Percentiles rank a stretch among this genome's conserved stretches.
Evolutionary conservation across 108 stramenopile species (phyloP).

Genomic region (Nitzschia sp.): DNA sequence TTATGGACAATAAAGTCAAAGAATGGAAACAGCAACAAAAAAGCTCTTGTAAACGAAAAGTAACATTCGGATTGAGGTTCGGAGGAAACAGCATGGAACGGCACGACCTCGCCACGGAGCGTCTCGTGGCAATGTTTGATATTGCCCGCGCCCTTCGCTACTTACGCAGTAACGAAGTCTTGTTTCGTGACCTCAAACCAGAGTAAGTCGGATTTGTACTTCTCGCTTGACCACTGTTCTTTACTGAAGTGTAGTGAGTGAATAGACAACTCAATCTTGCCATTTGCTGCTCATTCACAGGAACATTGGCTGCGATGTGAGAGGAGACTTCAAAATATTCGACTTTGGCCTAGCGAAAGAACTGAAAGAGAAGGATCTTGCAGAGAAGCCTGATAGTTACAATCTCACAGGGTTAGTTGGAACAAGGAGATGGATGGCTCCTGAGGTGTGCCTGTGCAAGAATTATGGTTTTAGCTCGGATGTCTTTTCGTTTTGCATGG

Average conservation of each 20-base stretch:
- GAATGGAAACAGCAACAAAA: constrained; percentile 43
- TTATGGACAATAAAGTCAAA: constrained; percentile 51
- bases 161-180: constrained; percentile 42
- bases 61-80: neutral
- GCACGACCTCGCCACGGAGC: constrained; percentile 7
- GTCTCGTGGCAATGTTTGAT: constrained; percentile 45
- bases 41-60: neutral
- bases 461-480: constrained; percentile 45
- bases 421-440: constrained; percentile 50
- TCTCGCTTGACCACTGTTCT: too few species aligned
- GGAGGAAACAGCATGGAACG: neutral
- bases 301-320: constrained; percentile 65
- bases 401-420: constrained; percentile 33
- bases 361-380: constrained; percentile 38
- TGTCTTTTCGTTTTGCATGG: constrained; percentile 39
- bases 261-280: too few species aligned
- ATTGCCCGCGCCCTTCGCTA: constrained; percentile 58
- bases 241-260: too few species aligned
- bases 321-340: constrained; percentile 57
- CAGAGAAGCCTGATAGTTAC: constrained; percentile 30
- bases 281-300: too few species aligned
- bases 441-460: constrained; percentile 53
- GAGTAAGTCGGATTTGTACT: constrained; percentile 50
- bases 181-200: constrained; percentile 52
- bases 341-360: constrained; percentile 72